These are phyloP conservation scores for Striga asiatica DNA, from an alignment of 257 asterid genomes.

Conservation along the genomic window DNA sequence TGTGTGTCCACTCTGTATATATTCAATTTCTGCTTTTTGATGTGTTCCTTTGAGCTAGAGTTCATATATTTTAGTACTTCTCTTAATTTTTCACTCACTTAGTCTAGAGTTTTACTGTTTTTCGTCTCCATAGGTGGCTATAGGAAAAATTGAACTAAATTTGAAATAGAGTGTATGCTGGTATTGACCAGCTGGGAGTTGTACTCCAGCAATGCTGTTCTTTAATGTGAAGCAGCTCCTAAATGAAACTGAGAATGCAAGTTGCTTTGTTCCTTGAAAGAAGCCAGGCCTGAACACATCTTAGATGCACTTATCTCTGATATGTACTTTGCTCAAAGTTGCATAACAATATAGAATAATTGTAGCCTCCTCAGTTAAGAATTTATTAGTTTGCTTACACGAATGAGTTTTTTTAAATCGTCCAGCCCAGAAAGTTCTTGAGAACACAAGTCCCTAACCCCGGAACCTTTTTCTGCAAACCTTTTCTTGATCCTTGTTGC, in stretches of 20 bases:
- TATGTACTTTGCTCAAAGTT: not conserved
- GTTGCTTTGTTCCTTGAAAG: not conserved
- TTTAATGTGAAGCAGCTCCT: slow-evolving; percentile 2
- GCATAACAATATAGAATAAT: not conserved
- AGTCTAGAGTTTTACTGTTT: too few species aligned
- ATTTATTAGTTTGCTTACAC: too few species aligned
- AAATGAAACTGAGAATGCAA: not conserved
- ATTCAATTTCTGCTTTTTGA: not conserved
- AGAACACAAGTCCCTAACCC: not conserved
- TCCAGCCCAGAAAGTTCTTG: not conserved
- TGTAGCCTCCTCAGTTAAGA: not conserved
- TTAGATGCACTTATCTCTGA: too few species aligned
- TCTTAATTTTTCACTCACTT: too few species aligned
- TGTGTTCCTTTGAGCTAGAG: not conserved
- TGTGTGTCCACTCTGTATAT: not conserved
- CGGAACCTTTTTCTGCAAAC: not conserved
- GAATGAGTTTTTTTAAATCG: not conserved
- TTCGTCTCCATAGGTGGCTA: too few species aligned
- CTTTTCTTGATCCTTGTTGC: too few species aligned
- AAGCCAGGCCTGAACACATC: not conserved
- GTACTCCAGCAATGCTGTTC: not conserved
- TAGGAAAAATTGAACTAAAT: too few species aligned
- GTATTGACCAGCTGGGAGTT: not conserved
- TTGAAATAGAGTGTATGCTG: not conserved
- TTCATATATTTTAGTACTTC: not conserved